phyloP scores from a whole-genome alignment of 202 grass and related monocot species.

The Dendrocalamus latiflorus region DNA sequence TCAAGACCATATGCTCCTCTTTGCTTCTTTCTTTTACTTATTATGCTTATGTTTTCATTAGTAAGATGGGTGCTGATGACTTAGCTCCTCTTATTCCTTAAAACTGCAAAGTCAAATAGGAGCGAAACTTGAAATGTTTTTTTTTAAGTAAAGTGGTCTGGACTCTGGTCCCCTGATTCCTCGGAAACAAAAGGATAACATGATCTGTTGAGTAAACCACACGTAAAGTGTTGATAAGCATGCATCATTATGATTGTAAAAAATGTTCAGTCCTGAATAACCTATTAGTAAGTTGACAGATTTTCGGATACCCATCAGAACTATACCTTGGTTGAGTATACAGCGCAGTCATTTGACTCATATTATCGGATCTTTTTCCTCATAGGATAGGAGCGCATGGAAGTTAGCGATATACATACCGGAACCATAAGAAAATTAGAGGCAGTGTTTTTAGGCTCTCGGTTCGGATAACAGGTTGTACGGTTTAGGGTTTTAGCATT shows the following conservation, averaged over 20 bases:
- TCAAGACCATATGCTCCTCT: not conserved
- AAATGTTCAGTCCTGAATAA: not conserved
- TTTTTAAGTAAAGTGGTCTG: not conserved
- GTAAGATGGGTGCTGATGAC: not conserved
- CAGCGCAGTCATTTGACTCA: not conserved
- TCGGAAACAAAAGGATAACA: not conserved
- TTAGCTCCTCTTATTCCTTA: not conserved
- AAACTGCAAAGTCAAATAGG: not conserved
- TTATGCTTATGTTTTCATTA: conserved; percentile 7
- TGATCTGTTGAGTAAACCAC: not conserved
- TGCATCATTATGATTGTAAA: not conserved
- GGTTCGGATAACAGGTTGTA: too few relatives aligned
- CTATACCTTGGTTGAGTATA: not conserved
- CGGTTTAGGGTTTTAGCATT: too few relatives aligned
- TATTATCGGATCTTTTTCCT: not conserved
- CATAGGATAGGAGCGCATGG: not conserved
- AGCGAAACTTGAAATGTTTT: not conserved
- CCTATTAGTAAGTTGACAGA: not conserved
- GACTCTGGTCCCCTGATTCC: not conserved
- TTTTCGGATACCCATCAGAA: not conserved
- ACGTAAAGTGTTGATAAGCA: not conserved
- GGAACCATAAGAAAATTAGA: too few relatives aligned
- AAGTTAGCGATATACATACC: too few relatives aligned
- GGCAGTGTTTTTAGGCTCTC: too few relatives aligned
- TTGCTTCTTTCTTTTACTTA: not conserved